A percentile compares a stretch with the other conserved stretches of the same genome.
These are phyloP conservation scores for Candida taoyuanica DNA, from an alignment of 805 yeast genomes.

Conservation along the genomic window DNA sequence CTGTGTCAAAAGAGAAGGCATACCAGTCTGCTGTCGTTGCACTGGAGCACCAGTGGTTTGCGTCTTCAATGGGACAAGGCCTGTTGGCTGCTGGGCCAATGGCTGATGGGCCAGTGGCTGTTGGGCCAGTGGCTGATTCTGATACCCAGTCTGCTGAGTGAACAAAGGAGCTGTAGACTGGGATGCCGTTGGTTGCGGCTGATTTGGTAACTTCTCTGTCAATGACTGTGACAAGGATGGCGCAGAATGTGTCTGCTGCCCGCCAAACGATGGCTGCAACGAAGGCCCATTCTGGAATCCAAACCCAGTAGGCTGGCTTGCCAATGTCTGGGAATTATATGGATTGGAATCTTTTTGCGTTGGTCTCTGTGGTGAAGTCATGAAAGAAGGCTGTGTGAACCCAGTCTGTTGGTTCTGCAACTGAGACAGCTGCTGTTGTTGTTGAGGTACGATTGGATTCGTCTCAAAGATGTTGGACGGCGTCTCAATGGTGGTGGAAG, in stretches of 20 bases:
- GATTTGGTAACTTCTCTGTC: too few relatives aligned
- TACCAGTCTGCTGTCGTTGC: constrained; percentile 63
- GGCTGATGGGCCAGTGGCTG: constrained; percentile 12
- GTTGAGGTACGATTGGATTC: constrained; percentile 29
- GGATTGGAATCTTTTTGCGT: constrained; percentile 6
- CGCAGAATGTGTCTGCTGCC: too few relatives aligned
- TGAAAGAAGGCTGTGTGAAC: constrained; percentile 12
- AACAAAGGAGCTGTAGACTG: too few relatives aligned
- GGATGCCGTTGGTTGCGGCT: too few relatives aligned
- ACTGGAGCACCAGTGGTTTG: constrained; percentile 15
- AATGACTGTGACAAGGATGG: too few relatives aligned
- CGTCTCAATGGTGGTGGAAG: neutral
- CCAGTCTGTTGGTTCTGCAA: constrained; percentile 11
- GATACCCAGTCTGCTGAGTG: constrained; percentile 1
- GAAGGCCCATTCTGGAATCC: constrained; percentile 21
- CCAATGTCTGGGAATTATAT: constrained; percentile 7
- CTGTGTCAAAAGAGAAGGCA: constrained; percentile 40
- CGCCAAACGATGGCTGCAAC: constrained; percentile 27
- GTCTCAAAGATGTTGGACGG: constrained; percentile 19
- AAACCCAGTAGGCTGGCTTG: constrained; percentile 26
- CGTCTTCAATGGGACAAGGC: constrained; percentile 10
- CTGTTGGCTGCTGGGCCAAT: constrained; percentile 10
- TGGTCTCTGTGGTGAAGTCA: constrained; percentile 17
- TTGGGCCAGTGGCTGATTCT: neutral
- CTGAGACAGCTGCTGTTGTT: neutral